Evolutionary conservation across 2,329 filamentous ascomycete genomes (phyloP).

Genomic region (Colletotrichum destructivum): DNA sequence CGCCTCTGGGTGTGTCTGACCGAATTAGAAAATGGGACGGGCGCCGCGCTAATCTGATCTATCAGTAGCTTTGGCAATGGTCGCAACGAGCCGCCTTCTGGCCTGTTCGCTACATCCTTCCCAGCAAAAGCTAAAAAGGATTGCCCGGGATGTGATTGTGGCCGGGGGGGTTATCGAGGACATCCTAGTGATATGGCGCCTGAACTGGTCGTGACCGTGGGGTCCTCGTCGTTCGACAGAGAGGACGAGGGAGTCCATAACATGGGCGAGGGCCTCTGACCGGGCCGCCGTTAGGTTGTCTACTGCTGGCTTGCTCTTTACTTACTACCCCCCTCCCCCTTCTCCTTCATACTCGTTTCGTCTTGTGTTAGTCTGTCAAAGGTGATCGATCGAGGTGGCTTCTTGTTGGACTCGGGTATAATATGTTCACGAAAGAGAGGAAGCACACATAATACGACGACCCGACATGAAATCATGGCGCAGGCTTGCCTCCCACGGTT

Average conservation of each 20-base stretch:
- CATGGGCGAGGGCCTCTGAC: conserved; percentile 23
- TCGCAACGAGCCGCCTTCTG: conserved; percentile 8
- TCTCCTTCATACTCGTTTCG: conserved; percentile 11
- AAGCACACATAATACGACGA: conserved; percentile 30
- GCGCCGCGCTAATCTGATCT: conserved; percentile 35
- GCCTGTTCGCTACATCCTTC: conserved; percentile 8
- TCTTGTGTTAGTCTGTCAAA: not conserved
- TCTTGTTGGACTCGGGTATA: conserved; percentile 6
- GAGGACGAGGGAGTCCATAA: conserved; percentile 36
- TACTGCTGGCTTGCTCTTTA: conserved; percentile 16
- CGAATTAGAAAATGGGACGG: conserved; percentile 35
- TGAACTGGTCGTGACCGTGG: conserved; percentile 5
- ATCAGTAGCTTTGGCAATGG: not conserved
- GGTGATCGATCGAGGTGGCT: conserved; percentile 9
- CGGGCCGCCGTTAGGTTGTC: not conserved
- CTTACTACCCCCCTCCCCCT: not conserved
- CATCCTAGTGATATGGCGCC: not conserved
- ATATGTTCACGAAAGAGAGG: conserved; percentile 25
- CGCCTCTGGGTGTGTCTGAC: conserved; percentile 17
- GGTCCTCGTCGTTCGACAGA: conserved; percentile 8
- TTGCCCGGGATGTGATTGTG: not conserved
- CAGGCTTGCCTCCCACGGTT: conserved; percentile 40
- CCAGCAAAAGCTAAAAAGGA: conserved; percentile 24
- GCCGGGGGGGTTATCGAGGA: not conserved
- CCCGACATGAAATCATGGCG: conserved; percentile 36